phyloP scores from a whole-genome alignment of 2,329 filamentous ascomycete genomes.

The Anthostomella pinea region DNA sequence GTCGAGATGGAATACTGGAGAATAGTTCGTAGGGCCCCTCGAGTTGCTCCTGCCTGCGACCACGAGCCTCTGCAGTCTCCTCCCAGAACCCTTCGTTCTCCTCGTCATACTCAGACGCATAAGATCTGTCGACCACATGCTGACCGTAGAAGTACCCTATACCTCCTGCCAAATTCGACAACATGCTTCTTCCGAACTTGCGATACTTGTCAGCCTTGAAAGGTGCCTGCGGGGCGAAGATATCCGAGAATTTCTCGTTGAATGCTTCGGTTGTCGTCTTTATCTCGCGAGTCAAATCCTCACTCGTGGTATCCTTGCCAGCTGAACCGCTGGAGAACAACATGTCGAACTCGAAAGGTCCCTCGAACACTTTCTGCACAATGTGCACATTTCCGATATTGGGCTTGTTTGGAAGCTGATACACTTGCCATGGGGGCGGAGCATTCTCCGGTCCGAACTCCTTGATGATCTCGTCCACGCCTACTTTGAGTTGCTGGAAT shows the following conservation, averaged over 20 bases:
- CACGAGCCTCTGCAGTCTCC: slow-evolving; percentile 77
- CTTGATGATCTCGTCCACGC: slow-evolving; percentile 48
- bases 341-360: slow-evolving; percentile 88
- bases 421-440: slow-evolving; percentile 81
- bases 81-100: slow-evolving; percentile 96
- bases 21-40: slow-evolving; percentile 88
- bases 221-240: slow-evolving; percentile 72
- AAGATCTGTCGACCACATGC: slow-evolving; percentile 83
- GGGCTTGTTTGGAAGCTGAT: slow-evolving; percentile 70
- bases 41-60: slow-evolving; percentile 61
- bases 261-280: slow-evolving; percentile 65
- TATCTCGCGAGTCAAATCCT: slow-evolving; percentile 69
- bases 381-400: slow-evolving; percentile 77
- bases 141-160: slow-evolving; percentile 94
- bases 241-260: slow-evolving; percentile 67
- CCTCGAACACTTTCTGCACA: slow-evolving; percentile 88
- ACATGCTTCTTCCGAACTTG: slow-evolving; percentile 81
- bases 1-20: slow-evolving; percentile 84
- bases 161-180: slow-evolving; percentile 90
- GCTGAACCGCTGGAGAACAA: slow-evolving; percentile 80
- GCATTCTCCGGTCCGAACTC: slow-evolving; percentile 56
- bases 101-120: slow-evolving; percentile 91
- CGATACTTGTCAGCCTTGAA: slow-evolving; percentile 72
- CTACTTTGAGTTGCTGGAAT: slow-evolving; percentile 51
- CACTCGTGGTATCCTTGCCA: slow-evolving; percentile 49